These are phyloP conservation scores for Curvularia hawaiiensis DNA, from an alignment of 2,329 filamentous ascomycete species.

Conservation along the genomic window DNA sequence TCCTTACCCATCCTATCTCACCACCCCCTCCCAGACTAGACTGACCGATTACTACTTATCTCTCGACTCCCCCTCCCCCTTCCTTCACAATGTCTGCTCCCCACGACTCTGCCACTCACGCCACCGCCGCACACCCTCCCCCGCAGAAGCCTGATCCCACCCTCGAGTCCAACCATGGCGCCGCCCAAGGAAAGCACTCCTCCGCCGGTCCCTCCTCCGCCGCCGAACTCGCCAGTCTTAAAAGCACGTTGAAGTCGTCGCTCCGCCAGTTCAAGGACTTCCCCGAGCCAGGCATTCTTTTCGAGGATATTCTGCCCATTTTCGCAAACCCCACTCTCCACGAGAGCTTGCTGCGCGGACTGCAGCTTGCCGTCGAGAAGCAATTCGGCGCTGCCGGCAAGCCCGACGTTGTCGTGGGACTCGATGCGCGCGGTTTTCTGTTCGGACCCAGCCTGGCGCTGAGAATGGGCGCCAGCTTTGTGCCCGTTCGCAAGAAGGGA, in stretches of 20 bases:
- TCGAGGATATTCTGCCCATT: constrained; percentile 97
- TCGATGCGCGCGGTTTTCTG: constrained; percentile 93
- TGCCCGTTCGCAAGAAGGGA: constrained; percentile 91
- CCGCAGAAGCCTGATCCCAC: constrained; percentile 42
- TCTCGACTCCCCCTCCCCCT: constrained; percentile 19
- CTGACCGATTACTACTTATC: constrained; percentile 12
- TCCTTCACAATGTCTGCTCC: constrained; percentile 41
- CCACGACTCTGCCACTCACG: constrained; percentile 28
- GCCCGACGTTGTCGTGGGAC: constrained; percentile 89
- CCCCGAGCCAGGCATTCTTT: constrained; percentile 88
- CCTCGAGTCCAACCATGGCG: constrained; percentile 37
- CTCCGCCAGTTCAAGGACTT: constrained; percentile 92
- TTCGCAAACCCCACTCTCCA: constrained; percentile 81
- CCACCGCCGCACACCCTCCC: constrained; percentile 40
- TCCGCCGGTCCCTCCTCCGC: constrained; percentile 55
- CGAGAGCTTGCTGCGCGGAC: constrained; percentile 76
- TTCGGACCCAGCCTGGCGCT: constrained; percentile 91
- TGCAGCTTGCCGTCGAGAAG: constrained; percentile 79
- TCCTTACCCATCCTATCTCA: constrained; percentile 11
- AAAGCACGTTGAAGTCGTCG: constrained; percentile 69
- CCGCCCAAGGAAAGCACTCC: constrained; percentile 56
- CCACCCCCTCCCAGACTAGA: constrained; percentile 10
- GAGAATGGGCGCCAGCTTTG: constrained; percentile 81
- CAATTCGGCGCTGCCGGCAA: constrained; percentile 59
- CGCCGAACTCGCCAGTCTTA: constrained; percentile 62